Evolutionary conservation across 2,329 filamentous ascomycete species (phyloP), one percentile per base, ranked within the genome.

Genomic region (Colletotrichum viniferum): DNA sequence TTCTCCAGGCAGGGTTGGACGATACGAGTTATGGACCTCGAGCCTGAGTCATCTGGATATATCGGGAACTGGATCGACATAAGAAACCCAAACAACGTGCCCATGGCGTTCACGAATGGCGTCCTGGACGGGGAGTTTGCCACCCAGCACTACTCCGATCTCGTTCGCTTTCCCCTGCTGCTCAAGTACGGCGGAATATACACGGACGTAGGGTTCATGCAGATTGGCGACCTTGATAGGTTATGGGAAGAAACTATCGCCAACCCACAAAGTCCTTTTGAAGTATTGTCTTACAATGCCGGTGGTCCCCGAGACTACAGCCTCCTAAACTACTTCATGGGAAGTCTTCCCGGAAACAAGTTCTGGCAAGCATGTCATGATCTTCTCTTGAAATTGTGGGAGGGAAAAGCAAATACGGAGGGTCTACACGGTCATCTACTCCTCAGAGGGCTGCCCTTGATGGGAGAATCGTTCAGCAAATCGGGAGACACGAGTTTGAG

Each of bases 121-220:
- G 85, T 84, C 0, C 83, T 92, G 8, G 83, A 82, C 5, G 90
- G 90, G 16, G 81, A 81, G 10, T 90, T 90, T 79, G 86, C 85
- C 0, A 81, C 83, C 4, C 90, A 92, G 78, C 90, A 92, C 78
- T 88, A 85, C 0, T 91, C 89, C 0, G 91, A 92, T 74, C 86
- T 92, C 2, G 88, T 92, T 5, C 87, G 90, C 1, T 91, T 85
- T 78, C 90, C 90, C 4, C 82, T 92, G 14, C 81, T 92, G n/a
- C 83, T 91, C 13, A 85, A 82, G 70, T 90, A 91, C 77, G 90
- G 90, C 62, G 90, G 90, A 32, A 85, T 91, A 1, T 92, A 91
- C 78, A 87, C 89, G 1, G 90, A 92, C 77, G 90, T 90, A 0
- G 90, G 90, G 0, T 80, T 90, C 76, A 84, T 92, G 76, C 88